Evolutionary conservation across 2,329 filamentous ascomycete genomes (phyloP), one percentile per base, ranked within the genome.

Genomic region (Sporothrix variecibatus): DNA sequence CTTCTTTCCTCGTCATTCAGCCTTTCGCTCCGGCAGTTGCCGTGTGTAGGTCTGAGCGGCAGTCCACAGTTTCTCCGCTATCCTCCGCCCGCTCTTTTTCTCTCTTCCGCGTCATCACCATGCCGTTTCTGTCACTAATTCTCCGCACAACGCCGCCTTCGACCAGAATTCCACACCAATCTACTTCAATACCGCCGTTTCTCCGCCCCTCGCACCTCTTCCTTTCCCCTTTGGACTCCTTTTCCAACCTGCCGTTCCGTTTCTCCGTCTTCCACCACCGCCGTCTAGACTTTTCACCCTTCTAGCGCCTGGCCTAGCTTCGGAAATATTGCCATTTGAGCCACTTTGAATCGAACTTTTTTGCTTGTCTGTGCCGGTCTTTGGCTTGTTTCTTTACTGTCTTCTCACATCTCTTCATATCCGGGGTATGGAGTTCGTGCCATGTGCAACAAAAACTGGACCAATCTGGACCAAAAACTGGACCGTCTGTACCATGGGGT

Each of bases 231-330:
- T 53, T 26, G 1, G 8, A 11, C 51, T 6, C n/a, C 51, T 6
- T 60, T 20, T 3, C 1, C 11, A 17, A 17, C 28, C 56, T 17
- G 56, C 56, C 56, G 26, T 8, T 2, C 56, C 56, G 26, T 60
- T 60, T 60, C 56, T 60, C 56, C 56, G 56, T 28, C 26, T 6
- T 9, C 20, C n/a, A 2, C 51, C 51, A n/a, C 12, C 51, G 0
- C 51, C 12, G 51, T 26, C 51, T 26, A 56, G 51, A 56, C 23
- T 3, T 60, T 60, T 60, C 20, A 0, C 1, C 3, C 26, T 31
- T 60, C 56, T 60, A 60, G 56, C 56, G 26, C 56, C 56, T 60
- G 56, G 26, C 53, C 56, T 60, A 60, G 56, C 56, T 17, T 60
- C 56, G 26, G 56, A 17, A 60, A 60, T 60, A 31, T 15, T 60